Evolutionary conservation across 371 early-diverging fungal species (phyloP).

Genomic region (Mortierella sp.): DNA sequence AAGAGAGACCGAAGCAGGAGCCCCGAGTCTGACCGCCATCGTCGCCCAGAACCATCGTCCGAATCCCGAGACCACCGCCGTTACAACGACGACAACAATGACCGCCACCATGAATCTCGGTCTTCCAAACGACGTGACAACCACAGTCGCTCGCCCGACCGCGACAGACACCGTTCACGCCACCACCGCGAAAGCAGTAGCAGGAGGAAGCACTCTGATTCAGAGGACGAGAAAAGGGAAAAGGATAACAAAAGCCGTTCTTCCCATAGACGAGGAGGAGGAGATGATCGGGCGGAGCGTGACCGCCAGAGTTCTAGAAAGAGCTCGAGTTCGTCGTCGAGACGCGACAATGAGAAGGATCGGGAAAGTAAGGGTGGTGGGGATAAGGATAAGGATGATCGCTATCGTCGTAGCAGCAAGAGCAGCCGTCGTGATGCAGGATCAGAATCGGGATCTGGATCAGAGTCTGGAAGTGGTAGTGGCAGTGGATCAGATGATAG

Average conservation of each 20-base stretch:
- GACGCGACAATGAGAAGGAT: not conserved
- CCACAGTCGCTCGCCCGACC: not conserved
- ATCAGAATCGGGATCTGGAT: slow-evolving; percentile 7
- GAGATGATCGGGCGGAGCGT: not conserved
- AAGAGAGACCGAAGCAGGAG: slow-evolving; percentile 36
- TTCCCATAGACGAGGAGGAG: slow-evolving; percentile 8
- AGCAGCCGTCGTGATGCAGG: slow-evolving; percentile 16
- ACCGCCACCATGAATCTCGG: not conserved
- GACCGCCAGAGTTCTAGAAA: too few relatives aligned
- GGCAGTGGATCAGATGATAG: slow-evolving; percentile 17
- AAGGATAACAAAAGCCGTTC: not conserved
- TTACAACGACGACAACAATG: slow-evolving; percentile 8
- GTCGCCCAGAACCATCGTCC: slow-evolving; percentile 4
- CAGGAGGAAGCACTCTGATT: not conserved
- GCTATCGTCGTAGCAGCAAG: slow-evolving; percentile 21
- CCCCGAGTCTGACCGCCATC: not conserved
- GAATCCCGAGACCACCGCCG: not conserved
- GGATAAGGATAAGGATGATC: slow-evolving; percentile 14
- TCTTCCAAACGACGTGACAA: slow-evolving; percentile 9
- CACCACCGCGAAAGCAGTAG: not conserved
- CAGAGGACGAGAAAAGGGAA: not conserved
- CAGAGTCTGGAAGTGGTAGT: slow-evolving; percentile 21
- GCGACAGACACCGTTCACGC: not conserved
- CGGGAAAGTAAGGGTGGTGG: not conserved
- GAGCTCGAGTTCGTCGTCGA: too few relatives aligned